Conservation (phyloP, 1,284 basidiomycete genomes). For the Puccinia hordei region DNA sequence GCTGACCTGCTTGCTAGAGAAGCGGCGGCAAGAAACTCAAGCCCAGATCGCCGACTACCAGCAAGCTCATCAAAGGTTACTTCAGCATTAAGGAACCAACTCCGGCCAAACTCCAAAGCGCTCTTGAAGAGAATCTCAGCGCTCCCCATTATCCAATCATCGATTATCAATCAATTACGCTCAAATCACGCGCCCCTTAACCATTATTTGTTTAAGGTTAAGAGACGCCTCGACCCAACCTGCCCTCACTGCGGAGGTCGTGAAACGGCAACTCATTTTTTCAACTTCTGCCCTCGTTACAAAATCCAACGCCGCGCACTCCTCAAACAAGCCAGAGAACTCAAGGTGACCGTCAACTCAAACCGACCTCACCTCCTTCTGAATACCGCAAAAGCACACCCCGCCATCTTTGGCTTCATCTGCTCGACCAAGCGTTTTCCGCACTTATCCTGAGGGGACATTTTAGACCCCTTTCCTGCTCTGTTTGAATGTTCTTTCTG, state of each 20-base stretch:
- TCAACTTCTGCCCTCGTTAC: no score
- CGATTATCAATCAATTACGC: not conserved
- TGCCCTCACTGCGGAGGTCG: not conserved
- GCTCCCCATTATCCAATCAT: not conserved
- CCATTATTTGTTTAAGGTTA: not conserved
- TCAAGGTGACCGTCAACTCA: no score
- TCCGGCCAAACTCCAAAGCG: not conserved
- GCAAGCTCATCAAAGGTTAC: no score
- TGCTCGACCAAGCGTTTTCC: not conserved
- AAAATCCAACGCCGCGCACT: no score
- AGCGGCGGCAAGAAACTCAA: not conserved
- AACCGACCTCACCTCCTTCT: not conserved
- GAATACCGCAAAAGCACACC: not conserved
- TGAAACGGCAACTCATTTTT: not conserved
- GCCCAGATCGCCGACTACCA: not conserved
- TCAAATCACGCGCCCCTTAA: not conserved
- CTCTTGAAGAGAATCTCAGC: not conserved
- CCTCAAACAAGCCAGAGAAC: no score
- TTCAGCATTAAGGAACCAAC: no score
- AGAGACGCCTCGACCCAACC: not conserved
- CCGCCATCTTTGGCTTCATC: not conserved
- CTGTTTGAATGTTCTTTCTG: not conserved
- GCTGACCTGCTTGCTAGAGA: not conserved
- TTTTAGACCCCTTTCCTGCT: not conserved
- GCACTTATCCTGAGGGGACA: no score